Evolutionary conservation across 2,329 filamentous ascomycete species (phyloP), one percentile per base, ranked within the genome.

Genomic region (Phialophora expanda): DNA sequence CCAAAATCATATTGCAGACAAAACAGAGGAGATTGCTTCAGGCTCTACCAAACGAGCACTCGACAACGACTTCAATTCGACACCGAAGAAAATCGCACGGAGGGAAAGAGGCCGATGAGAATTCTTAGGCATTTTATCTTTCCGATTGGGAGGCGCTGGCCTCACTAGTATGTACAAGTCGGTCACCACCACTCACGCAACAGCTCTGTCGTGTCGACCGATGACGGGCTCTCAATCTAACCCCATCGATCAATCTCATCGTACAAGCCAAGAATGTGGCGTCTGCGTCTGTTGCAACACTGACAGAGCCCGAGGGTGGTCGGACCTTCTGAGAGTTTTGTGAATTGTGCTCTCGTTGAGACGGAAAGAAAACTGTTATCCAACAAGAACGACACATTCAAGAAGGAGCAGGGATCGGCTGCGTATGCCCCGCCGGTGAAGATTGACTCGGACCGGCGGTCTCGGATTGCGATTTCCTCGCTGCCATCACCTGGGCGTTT

Each of bases 11-110:
- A 66, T 74, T 57, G 75, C 72, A 65, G 73, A 71, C 69, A 78
- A 77, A 76, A 75, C 75, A 65, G 69, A 66, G 30, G 65, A 66
- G 57, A 54, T 66, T 9, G 56, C 56, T 6, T 20, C 48, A 32
- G 28, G 41, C 28, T 57, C 59, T 12, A 56, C 73, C 30, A 79
- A 80, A 66, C 73, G 77, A 50, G 66, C 71, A 54, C 73, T 73
- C 41, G 71, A 73, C 44, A 69, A 68, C 50, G 72, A 71, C 48
- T 50, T 50, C 50, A 69, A 70, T 57, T 71, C 69, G 48, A 73
- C 53, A 38, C 55, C 53, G 20, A 57, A 55, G 50, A 69, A 69
- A 56, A 30, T 46, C n/a, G 53, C 51, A 53, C 53, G 61, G 57
- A 68, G 54, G 63, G 46, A 24, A 60, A 66, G 64, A 50, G 38